Conservation (phyloP, 768 basidiomycete species). For the Gloeophyllum trabeum region DNA sequence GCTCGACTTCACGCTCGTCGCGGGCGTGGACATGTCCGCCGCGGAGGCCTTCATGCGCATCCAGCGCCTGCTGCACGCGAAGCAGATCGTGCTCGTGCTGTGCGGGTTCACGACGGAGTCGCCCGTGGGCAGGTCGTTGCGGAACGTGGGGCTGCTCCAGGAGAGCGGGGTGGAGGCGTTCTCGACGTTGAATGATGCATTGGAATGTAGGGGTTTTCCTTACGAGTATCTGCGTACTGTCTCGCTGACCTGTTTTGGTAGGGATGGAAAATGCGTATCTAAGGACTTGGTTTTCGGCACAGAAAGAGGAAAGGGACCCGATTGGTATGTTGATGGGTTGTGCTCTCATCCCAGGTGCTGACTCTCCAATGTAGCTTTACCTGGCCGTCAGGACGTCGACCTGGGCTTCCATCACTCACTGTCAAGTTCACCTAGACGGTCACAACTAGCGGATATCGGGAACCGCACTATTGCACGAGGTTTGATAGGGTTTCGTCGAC, state of each 20-base stretch:
- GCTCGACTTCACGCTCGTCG: conserved; percentile 76
- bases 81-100: conserved; percentile 77
- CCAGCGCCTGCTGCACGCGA: conserved; percentile 66
- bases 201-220: conserved; percentile 71
- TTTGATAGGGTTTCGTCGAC: conserved; percentile 18
- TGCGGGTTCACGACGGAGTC: conserved; percentile 68
- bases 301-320: conserved; percentile 39
- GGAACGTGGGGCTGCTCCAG: conserved; percentile 72
- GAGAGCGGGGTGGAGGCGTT: conserved; percentile 75
- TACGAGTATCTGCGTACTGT: neutral
- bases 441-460: conserved; percentile 62
- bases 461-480: conserved; percentile 57
- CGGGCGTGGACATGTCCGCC: conserved; percentile 88
- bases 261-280: conserved; percentile 95
- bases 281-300: conserved; percentile 63
- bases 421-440: conserved; percentile 53
- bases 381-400: conserved; percentile 43
- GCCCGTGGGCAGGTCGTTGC: conserved; percentile 58
- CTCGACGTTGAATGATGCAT: conserved; percentile 72
- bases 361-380: conserved; percentile 28
- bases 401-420: conserved; percentile 35
- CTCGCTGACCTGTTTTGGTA: conserved; percentile 18
- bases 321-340: conserved; percentile 28
- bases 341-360: neutral
- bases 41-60: conserved; percentile 93